These are phyloP conservation scores for Curvularia hawaiiensis DNA, from an alignment of 2,329 filamentous ascomycete species.

Conservation along the genomic window DNA sequence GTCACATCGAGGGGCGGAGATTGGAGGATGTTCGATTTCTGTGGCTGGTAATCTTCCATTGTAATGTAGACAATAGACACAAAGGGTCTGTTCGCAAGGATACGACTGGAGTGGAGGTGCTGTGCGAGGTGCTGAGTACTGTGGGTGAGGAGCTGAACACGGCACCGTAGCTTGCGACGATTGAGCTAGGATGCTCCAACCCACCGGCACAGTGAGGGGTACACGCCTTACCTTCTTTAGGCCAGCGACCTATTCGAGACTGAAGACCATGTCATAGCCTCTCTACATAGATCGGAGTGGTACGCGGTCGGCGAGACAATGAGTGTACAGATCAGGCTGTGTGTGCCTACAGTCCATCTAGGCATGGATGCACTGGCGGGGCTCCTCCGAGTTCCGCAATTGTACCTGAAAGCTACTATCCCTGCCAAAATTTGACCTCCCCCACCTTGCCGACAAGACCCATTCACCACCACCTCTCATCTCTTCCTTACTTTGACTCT, in stretches of 20 bases:
- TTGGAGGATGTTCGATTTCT: conserved; percentile 35
- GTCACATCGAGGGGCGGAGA: conserved; percentile 48
- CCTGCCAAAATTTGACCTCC: conserved; percentile 8
- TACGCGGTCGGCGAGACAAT: not conserved
- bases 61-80: not conserved
- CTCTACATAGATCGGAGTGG: not conserved
- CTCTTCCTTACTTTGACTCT: not conserved
- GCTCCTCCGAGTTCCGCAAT: not conserved
- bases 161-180: not conserved
- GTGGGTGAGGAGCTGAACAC: not conserved
- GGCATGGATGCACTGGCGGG: not conserved
- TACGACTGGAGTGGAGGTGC: not conserved
- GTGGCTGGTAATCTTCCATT: conserved; percentile 34
- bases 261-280: not conserved
- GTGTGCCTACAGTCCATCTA: not conserved
- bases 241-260: not conserved
- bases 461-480: not conserved
- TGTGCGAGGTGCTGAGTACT: not conserved
- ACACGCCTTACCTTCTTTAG: not conserved
- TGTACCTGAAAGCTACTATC: conserved; percentile 1
- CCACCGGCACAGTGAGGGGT: not conserved
- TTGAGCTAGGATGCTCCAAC: not conserved
- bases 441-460: not conserved
- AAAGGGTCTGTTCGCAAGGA: not conserved
- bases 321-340: not conserved